Evolutionary conservation across 1,284 basidiomycete genomes (phyloP).

Genomic region (Mycosarcoma maydis): DNA sequence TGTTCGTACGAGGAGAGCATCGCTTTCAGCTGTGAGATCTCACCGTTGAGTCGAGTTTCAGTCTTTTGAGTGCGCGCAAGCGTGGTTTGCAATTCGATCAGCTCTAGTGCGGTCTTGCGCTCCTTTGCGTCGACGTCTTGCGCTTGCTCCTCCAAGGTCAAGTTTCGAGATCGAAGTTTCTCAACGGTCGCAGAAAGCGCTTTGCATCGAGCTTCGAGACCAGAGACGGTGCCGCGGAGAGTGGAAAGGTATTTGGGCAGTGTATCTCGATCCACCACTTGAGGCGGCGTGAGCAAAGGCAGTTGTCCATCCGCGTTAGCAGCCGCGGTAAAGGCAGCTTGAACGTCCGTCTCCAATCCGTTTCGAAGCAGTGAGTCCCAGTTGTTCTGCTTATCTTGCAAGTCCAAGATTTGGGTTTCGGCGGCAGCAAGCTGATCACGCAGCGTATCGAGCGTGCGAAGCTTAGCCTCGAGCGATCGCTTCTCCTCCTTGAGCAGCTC

Average conservation of each 20-base stretch:
- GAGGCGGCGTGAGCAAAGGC: constrained; percentile 13
- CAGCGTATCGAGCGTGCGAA: constrained; percentile 44
- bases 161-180: constrained; percentile 39
- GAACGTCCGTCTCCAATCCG: constrained; percentile 15
- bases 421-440: constrained; percentile 34
- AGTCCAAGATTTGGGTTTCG: constrained; percentile 53
- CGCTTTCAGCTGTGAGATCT: constrained; percentile 43
- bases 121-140: constrained; percentile 49
- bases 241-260: constrained; percentile 48
- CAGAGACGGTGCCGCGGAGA: constrained; percentile 48
- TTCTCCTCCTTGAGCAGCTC: constrained; percentile 63
- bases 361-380: constrained; percentile 35
- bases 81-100: constrained; percentile 55
- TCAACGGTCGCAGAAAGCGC: constrained; percentile 29
- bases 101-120: constrained; percentile 47
- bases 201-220: constrained; percentile 37
- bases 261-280: constrained; percentile 26
- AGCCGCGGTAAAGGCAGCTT: constrained; percentile 42
- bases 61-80: constrained; percentile 15
- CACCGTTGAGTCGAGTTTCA: constrained; percentile 28
- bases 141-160: constrained; percentile 35
- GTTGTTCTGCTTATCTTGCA: constrained; percentile 41
- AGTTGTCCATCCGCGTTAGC: constrained; percentile 24
- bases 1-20: constrained; percentile 51
- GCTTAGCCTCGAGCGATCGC: constrained; percentile 49